Conservation (phyloP, 1,284 basidiomycete species). For the Melampsora larici-populina region DNA sequence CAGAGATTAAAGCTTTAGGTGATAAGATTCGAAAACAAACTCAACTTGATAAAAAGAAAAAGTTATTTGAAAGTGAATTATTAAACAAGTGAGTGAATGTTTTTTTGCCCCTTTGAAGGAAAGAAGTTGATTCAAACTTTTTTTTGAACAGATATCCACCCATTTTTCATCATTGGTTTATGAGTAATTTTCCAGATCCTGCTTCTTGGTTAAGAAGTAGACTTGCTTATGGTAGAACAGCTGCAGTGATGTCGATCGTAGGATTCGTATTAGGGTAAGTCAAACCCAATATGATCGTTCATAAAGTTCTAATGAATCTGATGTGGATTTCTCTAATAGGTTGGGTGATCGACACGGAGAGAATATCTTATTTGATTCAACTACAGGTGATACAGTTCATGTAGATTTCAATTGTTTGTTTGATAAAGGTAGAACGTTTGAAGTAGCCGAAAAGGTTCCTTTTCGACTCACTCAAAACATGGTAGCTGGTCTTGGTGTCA, state of each 20-base stretch:
- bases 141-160: conserved; percentile 65
- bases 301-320: neutral
- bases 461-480: conserved; percentile 95
- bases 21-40: conserved; percentile 38
- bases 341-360: conserved; percentile 97
- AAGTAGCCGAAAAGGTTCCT: conserved; percentile 87
- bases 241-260: conserved; percentile 98
- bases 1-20: conserved; percentile 30
- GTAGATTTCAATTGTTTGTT: conserved; percentile 99
- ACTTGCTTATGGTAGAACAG: conserved; percentile 78
- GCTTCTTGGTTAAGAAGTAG: conserved; percentile 88
- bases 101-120: neutral
- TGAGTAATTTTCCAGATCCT: conserved; percentile 94
- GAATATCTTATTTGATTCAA: conserved; percentile 88
- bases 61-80: conserved; percentile 64
- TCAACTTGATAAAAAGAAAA: conserved; percentile 58
- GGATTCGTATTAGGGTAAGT: conserved; percentile 90
- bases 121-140: neutral
- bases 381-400: conserved; percentile 87
- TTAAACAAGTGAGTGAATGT: conserved; percentile 61
- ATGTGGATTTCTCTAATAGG: conserved; percentile 56
- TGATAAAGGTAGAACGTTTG: conserved; percentile 86
- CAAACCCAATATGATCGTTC: neutral
- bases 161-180: conserved; percentile 96
- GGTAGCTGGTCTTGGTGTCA: conserved; percentile 87